Evolutionary conservation across 305 asterid species (phyloP).

Genomic region (Fraxinus ornus): DNA sequence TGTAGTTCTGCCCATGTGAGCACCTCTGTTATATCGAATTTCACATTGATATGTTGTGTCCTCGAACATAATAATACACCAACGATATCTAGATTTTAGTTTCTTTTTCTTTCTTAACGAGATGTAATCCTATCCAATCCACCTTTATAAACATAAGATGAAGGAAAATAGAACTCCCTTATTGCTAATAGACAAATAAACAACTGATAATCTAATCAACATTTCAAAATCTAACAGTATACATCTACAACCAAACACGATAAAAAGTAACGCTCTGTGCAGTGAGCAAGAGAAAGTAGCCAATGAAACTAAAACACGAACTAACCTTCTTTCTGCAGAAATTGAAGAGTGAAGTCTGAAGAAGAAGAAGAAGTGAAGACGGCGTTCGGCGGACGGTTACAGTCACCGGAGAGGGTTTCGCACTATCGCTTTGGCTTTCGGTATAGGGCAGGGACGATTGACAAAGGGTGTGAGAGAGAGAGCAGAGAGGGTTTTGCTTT

Average conservation of each 20-base stretch:
- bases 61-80: not conserved
- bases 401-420: no score
- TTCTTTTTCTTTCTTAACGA: not conserved
- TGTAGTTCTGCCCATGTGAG: conserved; percentile 8
- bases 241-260: not conserved
- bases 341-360: no score
- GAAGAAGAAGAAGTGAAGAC: no score
- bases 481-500: no score
- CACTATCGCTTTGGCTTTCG: no score
- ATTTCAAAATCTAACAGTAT: not conserved
- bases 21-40: conserved; percentile 5
- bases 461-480: no score
- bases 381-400: no score
- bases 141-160: not conserved
- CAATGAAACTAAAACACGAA: no score
- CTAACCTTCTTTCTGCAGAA: no score
- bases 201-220: conserved; percentile 12
- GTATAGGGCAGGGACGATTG: no score
- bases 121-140: not conserved
- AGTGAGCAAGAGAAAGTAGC: no score
- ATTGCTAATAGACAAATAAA: not conserved
- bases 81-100: not conserved
- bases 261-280: no score
- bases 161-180: not conserved
- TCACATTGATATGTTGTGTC: not conserved